Evolutionary conservation across 2,329 filamentous ascomycete genomes (phyloP).

Genomic region (Penicillium concentricum): DNA sequence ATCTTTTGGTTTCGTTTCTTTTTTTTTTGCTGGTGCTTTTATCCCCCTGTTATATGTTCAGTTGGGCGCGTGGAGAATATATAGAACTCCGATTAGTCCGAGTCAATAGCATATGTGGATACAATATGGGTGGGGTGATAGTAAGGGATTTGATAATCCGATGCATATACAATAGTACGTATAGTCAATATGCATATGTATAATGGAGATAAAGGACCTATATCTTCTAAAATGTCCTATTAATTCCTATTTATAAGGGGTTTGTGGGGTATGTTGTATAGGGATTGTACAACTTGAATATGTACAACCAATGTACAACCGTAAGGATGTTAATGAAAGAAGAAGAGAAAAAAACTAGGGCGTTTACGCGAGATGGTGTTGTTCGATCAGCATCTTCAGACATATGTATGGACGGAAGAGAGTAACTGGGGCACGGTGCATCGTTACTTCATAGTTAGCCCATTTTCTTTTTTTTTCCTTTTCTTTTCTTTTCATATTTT

Average conservation of each 20-base stretch:
- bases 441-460: constrained; percentile 9
- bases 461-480: constrained; percentile 4
- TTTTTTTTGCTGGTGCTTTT: neutral
- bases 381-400: constrained; percentile 16
- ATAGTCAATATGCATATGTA: neutral
- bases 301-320: neutral
- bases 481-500: neutral
- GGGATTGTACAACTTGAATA: too few species aligned
- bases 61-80: neutral
- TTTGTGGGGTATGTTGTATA: constrained; percentile 3
- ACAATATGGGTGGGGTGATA: neutral
- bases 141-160: neutral
- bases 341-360: neutral
- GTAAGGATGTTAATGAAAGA: neutral
- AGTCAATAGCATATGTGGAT: neutral
- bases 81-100: neutral
- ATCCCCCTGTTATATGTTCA: neutral
- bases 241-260: neutral
- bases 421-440: constrained; percentile 6
- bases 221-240: neutral
- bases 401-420: constrained; percentile 2
- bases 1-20: too few species aligned
- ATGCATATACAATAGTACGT: neutral
- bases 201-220: neutral
- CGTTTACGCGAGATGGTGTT: constrained; percentile 1